Evolutionary conservation across 768 basidiomycete species (phyloP), one percentile per base, ranked within the genome.

Genomic region (Rhizopogon roseolus): DNA sequence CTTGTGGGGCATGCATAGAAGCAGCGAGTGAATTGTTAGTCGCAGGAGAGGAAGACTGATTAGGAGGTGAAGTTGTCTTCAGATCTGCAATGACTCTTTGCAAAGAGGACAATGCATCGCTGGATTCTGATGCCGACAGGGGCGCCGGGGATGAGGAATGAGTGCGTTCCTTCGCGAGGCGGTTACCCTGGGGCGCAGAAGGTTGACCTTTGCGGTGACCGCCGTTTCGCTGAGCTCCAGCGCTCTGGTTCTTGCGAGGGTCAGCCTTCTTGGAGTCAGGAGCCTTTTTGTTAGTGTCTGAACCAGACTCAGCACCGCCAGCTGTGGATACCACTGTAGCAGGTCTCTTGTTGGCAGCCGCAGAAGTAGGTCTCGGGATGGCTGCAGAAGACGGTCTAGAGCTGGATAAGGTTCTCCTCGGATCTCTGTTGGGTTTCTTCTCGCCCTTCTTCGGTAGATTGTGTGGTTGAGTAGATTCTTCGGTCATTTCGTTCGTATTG

Each of bases 61-160:
- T 81, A 49, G 82, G 76, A 48, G 89, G 84, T 50, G 90, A 85
- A 3, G 91, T 80, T 16, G 88, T 86, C 78, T 93, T 96, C 58
- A 97, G 77, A 69, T 98, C 94, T 53, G 90, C 90, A 61, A 98
- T 98, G 68, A 97, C 88, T 54, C 91, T 84, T 65, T 98, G 93
- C 50, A 98, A 81, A 28, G 90, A 92, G 56, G 88, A 88, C 54
- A 93, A 76, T 16, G 88, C 90, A 66, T 88, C 87, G 65, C 88
- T 90, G 19, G 82, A 80, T 60, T 90, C 87, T 36, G 76, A 76
- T 57, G 70, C 73, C 57, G 80, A 74, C 42, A 67, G 66, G 55
- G 81, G 79, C 38, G 76, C 76, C 37, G 83, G 79, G 14, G 76
- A 66, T 38, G 78, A 65, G 48, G 69, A 64, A 64, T 67, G 56